Base-by-base conservation (phyloP, 2,329 filamentous ascomycete species). In the Gremmenia infestans region DNA sequence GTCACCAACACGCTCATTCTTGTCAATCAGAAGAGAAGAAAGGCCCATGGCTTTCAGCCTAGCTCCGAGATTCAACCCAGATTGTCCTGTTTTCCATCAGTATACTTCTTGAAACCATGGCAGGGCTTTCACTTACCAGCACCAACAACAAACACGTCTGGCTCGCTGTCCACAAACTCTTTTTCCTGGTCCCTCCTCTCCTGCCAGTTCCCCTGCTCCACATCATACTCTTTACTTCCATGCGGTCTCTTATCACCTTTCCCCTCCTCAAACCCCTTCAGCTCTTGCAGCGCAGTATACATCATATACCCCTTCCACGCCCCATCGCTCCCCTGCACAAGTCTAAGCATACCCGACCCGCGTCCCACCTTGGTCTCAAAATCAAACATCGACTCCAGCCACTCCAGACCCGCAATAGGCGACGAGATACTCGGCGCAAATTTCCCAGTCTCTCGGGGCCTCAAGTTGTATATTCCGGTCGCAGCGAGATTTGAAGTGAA, bases 281-380 rank as follows among this genome's bases (percentile, higher is more conserved):
- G 61, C 35, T 79, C 77, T 1, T 75, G 63, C 5, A 89, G 70
- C 0, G 75, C 72, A 0, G 85, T 88, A 65, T 82, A 87, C 0
- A 88, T 63, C 3, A 81, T 83, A 59, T 81, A 85, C 1, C 84
- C 79, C 64, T 82, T 84, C 82, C 83, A 88, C 7, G 67, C 57
- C 1, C 68, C 71, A 2, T 70, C 70, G 8, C 45, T 35, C 6
- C 57, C 59, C 40, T 75, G 68, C 0, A 76, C 72, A 0, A 88
- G 67, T 1, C 81, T 74, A 0, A 80, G 72, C 1, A 87, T 64
- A 1, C 85, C 86, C 1, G 75, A 69, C 0, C 83, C 86, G 0
- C 63, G 60, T 0, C 85, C 85, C 1, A 80, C 60, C 0, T 72
- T 69, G 0, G 80, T 85, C 5, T 78, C 73, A 23, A 84, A 70